Conservation (phyloP, 208 protist species). For the Trichomonas gallinae region DNA sequence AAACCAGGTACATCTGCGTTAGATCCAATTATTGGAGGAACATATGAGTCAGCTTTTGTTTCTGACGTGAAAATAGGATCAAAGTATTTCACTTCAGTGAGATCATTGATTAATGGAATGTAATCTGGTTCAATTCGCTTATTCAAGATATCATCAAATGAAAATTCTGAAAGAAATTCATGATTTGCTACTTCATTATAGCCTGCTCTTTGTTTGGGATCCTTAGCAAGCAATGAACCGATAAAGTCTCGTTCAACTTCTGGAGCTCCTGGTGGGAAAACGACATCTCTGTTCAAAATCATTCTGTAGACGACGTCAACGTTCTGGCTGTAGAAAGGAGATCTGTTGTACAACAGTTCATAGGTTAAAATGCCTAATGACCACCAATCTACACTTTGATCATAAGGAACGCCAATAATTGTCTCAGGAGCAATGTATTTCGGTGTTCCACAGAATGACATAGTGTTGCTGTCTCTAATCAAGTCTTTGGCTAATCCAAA, state of each 20-base stretch:
- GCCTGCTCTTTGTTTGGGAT: neutral
- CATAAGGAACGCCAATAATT: neutral
- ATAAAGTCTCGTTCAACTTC: neutral
- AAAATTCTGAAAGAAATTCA: neutral
- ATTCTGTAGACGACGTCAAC: neutral
- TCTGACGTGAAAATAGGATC: neutral
- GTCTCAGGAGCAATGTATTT: constrained; percentile 6
- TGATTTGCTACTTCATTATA: neutral
- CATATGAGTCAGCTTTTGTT: neutral
- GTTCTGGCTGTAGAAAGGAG: neutral
- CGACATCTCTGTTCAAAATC: neutral
- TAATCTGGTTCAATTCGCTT: neutral
- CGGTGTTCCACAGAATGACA: constrained; percentile 14
- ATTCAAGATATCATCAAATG: neutral
- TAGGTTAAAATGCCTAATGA: neutral
- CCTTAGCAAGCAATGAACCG: neutral
- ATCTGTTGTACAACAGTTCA: neutral
- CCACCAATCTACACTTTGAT: neutral
- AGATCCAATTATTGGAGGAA: neutral
- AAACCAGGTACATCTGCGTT: neutral
- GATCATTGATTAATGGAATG: neutral
- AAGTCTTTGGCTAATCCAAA: constrained; percentile 26
- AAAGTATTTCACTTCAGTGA: neutral
- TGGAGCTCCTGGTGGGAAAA: neutral
- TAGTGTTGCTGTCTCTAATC: neutral